Base-by-base conservation (phyloP, 345 rosid species). In the Hibiscus tridactylites region DNA sequence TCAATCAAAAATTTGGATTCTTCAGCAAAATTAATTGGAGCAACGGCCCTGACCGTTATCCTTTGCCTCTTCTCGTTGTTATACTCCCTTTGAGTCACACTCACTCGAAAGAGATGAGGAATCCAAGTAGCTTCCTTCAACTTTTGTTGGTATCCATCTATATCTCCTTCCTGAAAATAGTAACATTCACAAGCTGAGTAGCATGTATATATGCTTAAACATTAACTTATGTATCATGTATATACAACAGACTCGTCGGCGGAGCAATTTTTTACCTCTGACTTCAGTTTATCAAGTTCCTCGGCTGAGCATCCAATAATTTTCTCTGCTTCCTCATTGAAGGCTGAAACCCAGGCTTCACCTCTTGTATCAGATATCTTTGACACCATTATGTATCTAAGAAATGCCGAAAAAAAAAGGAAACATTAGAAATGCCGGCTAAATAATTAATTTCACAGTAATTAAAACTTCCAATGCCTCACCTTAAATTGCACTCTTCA, bases 31-130 rank as follows among this genome's bases (percentile, higher is more conserved):
- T 91, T 96, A 37, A 91, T 79, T 4, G 90, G 86, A 65, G 94
- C 81, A 60, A 78, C 85, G 44, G 79, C 90, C 83, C 76, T 91
- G 15, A 85, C 87, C 12, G 97, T 91, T 56, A 93, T 78, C 85
- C 98, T 88, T 77, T 90, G 98, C 70, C 91, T 85, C 87, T 50
- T 91, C 80, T 93, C 98, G 33, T 85, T 82, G 57, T 87, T 94
- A 79, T 91, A 91, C 73, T 94, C 97, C 1, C 86, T 79, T 75
- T 85, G 98, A 9, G 88, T 33, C 33, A 90, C 91, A 60, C 96
- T 86, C 33, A 91, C 83, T 54, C 90, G 78, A 72, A 94, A 85
- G 59, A 85, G 74, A 83, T 91, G 91, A 79, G 87, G 87, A 57
- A 75, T 80, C 98, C 97, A 91, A 12, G 53, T 47, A 47, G 53